These are phyloP conservation scores for Mycocentrospora acerina DNA, from an alignment of 2,329 filamentous ascomycete genomes.

Conservation along the genomic window DNA sequence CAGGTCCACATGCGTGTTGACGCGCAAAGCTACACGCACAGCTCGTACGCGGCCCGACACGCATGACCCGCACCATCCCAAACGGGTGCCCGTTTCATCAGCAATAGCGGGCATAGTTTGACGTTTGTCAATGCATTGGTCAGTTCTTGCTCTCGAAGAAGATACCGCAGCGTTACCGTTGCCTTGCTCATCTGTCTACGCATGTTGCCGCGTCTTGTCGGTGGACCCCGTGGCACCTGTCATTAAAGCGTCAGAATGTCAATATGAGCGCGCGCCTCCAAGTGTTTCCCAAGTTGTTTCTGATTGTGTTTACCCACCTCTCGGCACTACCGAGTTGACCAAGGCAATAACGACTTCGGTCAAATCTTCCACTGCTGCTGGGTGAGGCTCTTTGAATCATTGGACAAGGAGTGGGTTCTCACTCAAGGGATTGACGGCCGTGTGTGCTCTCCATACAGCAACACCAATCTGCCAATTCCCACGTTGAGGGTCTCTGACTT, in stretches of 20 bases:
- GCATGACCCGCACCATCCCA: conserved; percentile 5
- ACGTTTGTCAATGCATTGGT: conserved; percentile 8
- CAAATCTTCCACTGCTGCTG: neutral
- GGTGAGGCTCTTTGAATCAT: neutral
- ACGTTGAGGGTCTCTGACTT: no score
- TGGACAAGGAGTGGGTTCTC: neutral
- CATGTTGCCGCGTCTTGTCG: neutral
- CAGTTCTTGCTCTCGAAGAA: conserved; percentile 2
- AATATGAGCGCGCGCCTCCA: conserved; percentile 5
- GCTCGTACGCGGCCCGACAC: conserved; percentile 3
- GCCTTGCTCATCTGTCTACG: no score
- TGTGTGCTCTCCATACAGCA: no score
- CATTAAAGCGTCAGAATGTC: conserved; percentile 5
- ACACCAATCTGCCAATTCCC: no score
- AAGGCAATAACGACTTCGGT: neutral
- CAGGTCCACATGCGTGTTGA: no score
- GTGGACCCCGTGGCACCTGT: conserved; percentile 1
- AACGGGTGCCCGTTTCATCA: conserved; percentile 6
- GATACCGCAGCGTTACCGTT: conserved; percentile 1
- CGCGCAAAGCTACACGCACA: no score
- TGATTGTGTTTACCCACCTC: conserved; percentile 5
- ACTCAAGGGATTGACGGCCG: neutral
- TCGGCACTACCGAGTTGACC: conserved; percentile 2
- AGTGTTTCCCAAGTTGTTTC: conserved; percentile 8
- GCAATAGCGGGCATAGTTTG: conserved; percentile 1